Evolutionary conservation across 768 basidiomycete genomes (phyloP), one percentile per base, ranked within the genome.

Genomic region (Leccinum variicolor): DNA sequence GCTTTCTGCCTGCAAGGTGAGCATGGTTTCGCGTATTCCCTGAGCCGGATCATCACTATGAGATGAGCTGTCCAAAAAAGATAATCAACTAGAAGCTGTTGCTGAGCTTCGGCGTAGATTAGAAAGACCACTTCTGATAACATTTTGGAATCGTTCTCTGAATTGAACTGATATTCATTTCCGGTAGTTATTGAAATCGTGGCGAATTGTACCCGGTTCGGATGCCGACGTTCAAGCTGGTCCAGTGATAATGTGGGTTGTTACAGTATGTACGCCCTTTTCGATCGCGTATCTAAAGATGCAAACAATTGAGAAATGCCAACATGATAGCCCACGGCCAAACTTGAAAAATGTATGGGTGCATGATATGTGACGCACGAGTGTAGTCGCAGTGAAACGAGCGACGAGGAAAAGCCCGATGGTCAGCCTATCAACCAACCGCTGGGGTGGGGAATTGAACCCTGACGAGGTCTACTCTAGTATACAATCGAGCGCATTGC

Each of bases 81-180:
- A 81, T 68, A 76, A 86, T 87, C 86, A 87, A 89, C 87, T 90
- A 90, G 87, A 90, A 88, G 87, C 87, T 90, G 87, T 90, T 90
- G 73, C 83, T 87, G 84, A 90, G 84, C 83, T 78, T 77, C 68
- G 80, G 84, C 85, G 55, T 78, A 81, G 87, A 87, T 84, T 82
- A 71, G 58, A 73, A 60, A 53, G 67, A 45, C 59, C 41, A 56
- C 49, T 60, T 62, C 79, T 81, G 79, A 81, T 52, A 31, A 52
- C 39, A 36, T 48, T 15, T 34, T 14, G 28, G 39, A 26, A 4
- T 3, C 10, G 1, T 6, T 36, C 23, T 28, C 10, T 19, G n/a
- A n/a, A n/a, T 29, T 19, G 15, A 34, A 13, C 39, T 59, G 39
- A 58, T 31, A 26, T 47, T 41, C 17, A 19, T 17, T 14, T 11